phyloP scores from a whole-genome alignment of 139 green algal genomes.

The Mesotaenium endlicherianum region DNA sequence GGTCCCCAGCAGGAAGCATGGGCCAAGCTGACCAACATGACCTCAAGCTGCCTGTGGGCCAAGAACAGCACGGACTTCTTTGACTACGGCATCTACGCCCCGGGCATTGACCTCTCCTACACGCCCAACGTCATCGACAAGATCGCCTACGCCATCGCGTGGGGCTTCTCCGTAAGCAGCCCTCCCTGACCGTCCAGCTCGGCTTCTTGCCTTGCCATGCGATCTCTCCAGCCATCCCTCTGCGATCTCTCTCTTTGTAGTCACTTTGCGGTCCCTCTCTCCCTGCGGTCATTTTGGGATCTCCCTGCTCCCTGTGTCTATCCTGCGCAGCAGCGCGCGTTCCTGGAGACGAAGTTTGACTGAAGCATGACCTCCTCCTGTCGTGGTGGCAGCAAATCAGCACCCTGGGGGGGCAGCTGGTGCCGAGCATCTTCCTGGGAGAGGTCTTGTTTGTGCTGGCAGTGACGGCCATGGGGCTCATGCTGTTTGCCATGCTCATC shows the following conservation, averaged over 20 bases:
- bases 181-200: background rate
- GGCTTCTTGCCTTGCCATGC: background rate
- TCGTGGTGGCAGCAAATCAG: slow-evolving; percentile 26
- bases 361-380: background rate
- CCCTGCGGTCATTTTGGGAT: background rate
- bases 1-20: background rate
- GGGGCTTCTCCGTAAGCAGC: slow-evolving; percentile 15
- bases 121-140: background rate
- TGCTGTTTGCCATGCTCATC: slow-evolving; percentile 44
- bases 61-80: background rate
- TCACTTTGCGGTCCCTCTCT: background rate
- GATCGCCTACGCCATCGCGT: slow-evolving; percentile 14
- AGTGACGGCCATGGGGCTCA: slow-evolving; percentile 8
- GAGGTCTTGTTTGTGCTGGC: slow-evolving; percentile 36
- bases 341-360: background rate
- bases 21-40: background rate
- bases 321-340: background rate
- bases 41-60: background rate
- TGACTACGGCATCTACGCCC: slow-evolving; percentile 30
- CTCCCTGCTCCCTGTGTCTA: slow-evolving; percentile 7
- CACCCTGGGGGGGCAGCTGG: slow-evolving; percentile 2
- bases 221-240: background rate
- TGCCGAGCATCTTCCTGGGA: background rate
- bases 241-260: background rate
- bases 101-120: background rate